Evolutionary conservation across 495 filamentous ascomycete genomes (phyloP), one percentile per base, ranked within the genome.

Genomic region (Articulospora tetracladia): DNA sequence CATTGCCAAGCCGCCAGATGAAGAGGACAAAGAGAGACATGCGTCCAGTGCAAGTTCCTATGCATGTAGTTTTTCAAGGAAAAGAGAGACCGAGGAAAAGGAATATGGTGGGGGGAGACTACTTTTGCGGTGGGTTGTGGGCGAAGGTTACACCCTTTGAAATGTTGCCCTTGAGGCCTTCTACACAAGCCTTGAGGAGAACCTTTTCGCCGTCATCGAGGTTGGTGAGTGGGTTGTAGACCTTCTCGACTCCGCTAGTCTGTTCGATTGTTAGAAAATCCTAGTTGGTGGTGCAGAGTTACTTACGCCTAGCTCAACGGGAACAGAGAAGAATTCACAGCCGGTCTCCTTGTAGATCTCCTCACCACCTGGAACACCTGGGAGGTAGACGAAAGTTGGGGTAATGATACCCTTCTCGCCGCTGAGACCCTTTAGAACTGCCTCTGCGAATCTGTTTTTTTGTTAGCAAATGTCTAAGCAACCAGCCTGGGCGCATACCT

Each of bases 281-380:
- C 51, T 63, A 30, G 34, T 36, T 24, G 20, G 32, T 26, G 28
- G 49, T 39, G 55, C 19, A 13, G 19, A 48, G 4, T 12, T 15
- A 80, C 88, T 77, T 90, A 96, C 92, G 66, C 93, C 94, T 58
- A 98, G 91, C 74, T 95, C 88, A 56, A 98, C 83, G 22, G 92
- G 93, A 57, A 93, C 91, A 47, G 94, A 97, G 82, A 98, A 98
- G 82, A 89, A 98, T 47, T 98, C 91, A 66, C 87, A 78, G 66
- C 93, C 93, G 60, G 85, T 88, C 55, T 82, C 86, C 80, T 95
- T 89, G 58, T 73, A 77, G 65, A 98, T 86, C 63, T 83, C 91
- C 36, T 91, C 87, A 68, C 95, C 95, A 59, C 95, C 95, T 25
- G 86, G 70, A 46, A 98, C 82, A 70, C 92, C 95, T 53, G 91